phyloP scores from a whole-genome alignment of 2,329 filamentous ascomycete species.

The Raffaelea albimanens region DNA sequence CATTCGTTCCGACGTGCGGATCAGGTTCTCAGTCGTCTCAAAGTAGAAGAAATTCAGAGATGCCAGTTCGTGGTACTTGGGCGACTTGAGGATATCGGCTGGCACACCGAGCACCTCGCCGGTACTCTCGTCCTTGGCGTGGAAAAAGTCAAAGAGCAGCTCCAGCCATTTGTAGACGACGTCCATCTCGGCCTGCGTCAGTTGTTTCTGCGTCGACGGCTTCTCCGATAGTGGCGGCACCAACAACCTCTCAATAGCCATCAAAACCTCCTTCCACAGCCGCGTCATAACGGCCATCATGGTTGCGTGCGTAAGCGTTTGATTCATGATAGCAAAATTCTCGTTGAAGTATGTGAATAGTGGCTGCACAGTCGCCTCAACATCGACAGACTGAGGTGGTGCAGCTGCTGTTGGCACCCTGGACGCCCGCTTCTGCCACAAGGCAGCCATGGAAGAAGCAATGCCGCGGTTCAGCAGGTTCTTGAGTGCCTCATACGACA shows the following conservation, averaged over 20 bases:
- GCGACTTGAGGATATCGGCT: constrained; percentile 83
- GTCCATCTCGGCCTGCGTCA: constrained; percentile 82
- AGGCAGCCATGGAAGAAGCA: constrained; percentile 51
- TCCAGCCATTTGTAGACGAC: constrained; percentile 93
- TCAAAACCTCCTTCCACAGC: constrained; percentile 93
- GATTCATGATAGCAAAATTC: constrained; percentile 98
- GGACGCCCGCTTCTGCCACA: constrained; percentile 53
- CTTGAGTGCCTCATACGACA: constrained; percentile 74
- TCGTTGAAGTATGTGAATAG: constrained; percentile 94
- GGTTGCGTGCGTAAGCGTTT: constrained; percentile 86
- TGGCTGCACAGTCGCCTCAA: constrained; percentile 72
- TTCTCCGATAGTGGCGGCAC: constrained; percentile 95
- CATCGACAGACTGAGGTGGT: constrained; percentile 51
- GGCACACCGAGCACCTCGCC: constrained; percentile 80
- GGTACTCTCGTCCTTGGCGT: constrained; percentile 74
- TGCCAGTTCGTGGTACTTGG: constrained; percentile 96
- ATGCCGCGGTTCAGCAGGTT: constrained; percentile 59
- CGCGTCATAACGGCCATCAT: constrained; percentile 98
- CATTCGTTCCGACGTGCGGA: constrained; percentile 94
- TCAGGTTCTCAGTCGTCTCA: constrained; percentile 79
- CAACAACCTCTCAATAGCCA: constrained; percentile 80
- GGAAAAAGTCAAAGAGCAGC: constrained; percentile 88
- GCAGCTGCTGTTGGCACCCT: constrained; percentile 32
- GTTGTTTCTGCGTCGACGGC: constrained; percentile 71
- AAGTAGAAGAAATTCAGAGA: constrained; percentile 99